Percentiles rank a stretch among this genome's conserved stretches.
Conservation (phyloP, 2,329 filamentous ascomycete species). For the Microsporum ferrugineum region DNA sequence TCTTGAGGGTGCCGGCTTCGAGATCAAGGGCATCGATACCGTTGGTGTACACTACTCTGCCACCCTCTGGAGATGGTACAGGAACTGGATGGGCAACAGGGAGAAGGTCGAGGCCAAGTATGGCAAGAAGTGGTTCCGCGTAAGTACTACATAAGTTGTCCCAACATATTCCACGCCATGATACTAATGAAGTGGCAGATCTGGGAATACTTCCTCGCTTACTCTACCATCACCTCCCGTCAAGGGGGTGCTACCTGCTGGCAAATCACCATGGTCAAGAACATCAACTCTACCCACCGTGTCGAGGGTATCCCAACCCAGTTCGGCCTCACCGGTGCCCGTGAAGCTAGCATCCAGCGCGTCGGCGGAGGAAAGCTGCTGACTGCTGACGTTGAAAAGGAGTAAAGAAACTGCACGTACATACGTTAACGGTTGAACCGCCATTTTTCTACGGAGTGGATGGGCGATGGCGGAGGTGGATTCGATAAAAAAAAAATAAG, state of each 20-base stretch:
- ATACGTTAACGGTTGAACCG: background rate
- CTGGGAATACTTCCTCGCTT: constrained; percentile 86
- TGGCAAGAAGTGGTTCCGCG: constrained; percentile 87
- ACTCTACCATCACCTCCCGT: constrained; percentile 70
- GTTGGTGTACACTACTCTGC: constrained; percentile 95
- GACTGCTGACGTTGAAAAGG: constrained; percentile 6
- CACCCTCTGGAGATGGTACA: constrained; percentile 95
- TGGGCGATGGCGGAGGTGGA: background rate
- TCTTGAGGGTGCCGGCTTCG: constrained; percentile 77
- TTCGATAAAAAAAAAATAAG: background rate
- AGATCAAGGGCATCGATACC: constrained; percentile 85
- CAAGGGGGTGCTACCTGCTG: constrained; percentile 77
- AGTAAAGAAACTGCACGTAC: background rate
- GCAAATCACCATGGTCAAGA: constrained; percentile 80
- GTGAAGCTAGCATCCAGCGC: constrained; percentile 36
- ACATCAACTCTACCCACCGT: constrained; percentile 76
- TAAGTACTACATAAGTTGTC: constrained; percentile 38
- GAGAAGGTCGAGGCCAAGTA: constrained; percentile 94
- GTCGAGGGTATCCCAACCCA: constrained; percentile 61
- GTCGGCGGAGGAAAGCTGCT: constrained; percentile 23
- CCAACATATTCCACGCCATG: background rate
- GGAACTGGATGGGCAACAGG: constrained; percentile 91
- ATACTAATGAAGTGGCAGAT: constrained; percentile 42
- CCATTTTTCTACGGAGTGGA: background rate
- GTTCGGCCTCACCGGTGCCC: constrained; percentile 56